Evolutionary conservation across 1,284 basidiomycete species (phyloP).

Genomic region (Trichosporon faecale): DNA sequence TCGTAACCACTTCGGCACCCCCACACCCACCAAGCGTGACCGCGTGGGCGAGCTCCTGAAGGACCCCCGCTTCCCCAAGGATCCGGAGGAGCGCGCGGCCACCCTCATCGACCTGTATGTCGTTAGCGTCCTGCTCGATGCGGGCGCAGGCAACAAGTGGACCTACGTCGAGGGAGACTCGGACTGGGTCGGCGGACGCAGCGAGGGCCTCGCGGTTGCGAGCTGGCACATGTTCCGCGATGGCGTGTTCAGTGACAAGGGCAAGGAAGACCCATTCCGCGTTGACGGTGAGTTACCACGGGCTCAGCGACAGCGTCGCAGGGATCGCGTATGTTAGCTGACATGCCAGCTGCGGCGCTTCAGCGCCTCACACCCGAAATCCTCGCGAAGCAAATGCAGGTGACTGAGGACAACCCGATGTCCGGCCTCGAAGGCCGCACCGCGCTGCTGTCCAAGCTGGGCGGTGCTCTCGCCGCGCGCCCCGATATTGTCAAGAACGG

Average conservation of each 20-base stretch:
- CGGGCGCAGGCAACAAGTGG: conserved; percentile 86
- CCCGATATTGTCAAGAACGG: conserved; percentile 64
- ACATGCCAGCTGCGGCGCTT: conserved; percentile 64
- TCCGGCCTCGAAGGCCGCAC: conserved; percentile 84
- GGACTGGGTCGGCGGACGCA: conserved; percentile 62
- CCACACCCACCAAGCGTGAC: conserved; percentile 62
- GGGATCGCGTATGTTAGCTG: conserved; percentile 6
- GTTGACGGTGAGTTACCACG: conserved; percentile 68
- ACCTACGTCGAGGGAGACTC: conserved; percentile 63
- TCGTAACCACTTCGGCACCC: conserved; percentile 71
- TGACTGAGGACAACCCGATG: conserved; percentile 73
- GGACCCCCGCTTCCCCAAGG: conserved; percentile 30
- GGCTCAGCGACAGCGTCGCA: background rate
- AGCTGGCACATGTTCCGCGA: conserved; percentile 82
- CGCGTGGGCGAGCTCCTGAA: conserved; percentile 54
- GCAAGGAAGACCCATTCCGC: conserved; percentile 61
- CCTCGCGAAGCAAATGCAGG: conserved; percentile 75
- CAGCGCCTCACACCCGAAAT: conserved; percentile 62
- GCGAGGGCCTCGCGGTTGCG: conserved; percentile 89
- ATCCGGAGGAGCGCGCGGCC: conserved; percentile 62
- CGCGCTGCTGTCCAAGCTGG: conserved; percentile 68
- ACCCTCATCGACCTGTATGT: conserved; percentile 86
- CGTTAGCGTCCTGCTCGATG: conserved; percentile 88
- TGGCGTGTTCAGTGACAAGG: conserved; percentile 73
- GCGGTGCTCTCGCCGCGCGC: conserved; percentile 63